Evolutionary conservation across 78 protist genomes (phyloP), one percentile per base, ranked within the genome.

Genomic region (Dictyostelium brefeldianum): DNA sequence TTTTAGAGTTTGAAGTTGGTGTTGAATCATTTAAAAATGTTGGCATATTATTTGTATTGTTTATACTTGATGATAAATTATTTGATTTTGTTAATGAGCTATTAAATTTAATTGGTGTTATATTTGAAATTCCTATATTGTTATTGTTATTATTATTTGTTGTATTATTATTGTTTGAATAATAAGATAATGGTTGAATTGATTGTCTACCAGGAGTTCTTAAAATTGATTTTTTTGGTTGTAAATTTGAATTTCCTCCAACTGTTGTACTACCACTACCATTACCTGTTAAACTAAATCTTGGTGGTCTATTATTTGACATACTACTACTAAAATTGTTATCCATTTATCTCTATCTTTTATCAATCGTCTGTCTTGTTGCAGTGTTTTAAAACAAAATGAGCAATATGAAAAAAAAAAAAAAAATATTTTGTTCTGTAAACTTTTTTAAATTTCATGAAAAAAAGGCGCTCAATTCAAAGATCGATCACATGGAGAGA

Each of bases 201-300:
- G 73, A 64, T 64, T 22, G 46, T 64, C 73, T 64, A 64, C 73
- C 73, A 27, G 73, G 73, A 27, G 73, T 64, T 64, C 43, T 64
- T 27, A 14, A 14, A 25, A 41, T 20, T 29, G 1, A 9, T 46
- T 27, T 64, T 64, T 25, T 27, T 51, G 0, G 15, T 14, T 12
- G n/a, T 14, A 51, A 14, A 51, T 51, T 51, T 25, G 46, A 4
- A 9, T 57, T n/a, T 22, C 22, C 22, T 5, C 36, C 15, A 57
- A 57, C n/a, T 22, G 31, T 27, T n/a, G 22, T 57, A 57, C 67
- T 57, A 18, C 22, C n/a, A 18, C 27, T 56, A 15, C n/a, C n/a
- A 25, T 22, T 64, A 25, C 73, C 73, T 3, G 41, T 27, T 3
- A 64, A 22, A 64, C 73, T 64, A 64, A 64, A 64, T 64, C 73